A percentile compares a stretch with the other conserved stretches of the same genome.
These are phyloP conservation scores for Phytophthora cryptogea DNA, from an alignment of 352 stramenopile genomes.

Conservation along the genomic window DNA sequence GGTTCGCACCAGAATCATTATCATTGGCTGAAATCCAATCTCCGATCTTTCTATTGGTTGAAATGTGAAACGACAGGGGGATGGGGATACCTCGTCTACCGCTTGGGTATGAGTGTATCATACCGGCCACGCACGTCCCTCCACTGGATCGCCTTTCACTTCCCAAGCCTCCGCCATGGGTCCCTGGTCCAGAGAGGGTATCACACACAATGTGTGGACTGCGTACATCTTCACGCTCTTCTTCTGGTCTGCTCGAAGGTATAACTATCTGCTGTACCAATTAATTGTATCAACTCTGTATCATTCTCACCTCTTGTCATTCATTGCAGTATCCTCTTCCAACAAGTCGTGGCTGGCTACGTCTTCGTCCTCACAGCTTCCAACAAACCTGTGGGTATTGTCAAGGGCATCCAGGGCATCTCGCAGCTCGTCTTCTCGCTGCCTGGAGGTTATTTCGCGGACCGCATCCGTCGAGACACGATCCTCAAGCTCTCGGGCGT, in stretches of 20 bases:
- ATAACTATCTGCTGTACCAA: neutral
- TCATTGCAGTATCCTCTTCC: conserved; percentile 66
- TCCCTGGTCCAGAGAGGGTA: conserved; percentile 22
- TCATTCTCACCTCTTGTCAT: neutral
- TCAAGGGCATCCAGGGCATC: conserved; percentile 85
- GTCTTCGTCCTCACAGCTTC: conserved; percentile 76
- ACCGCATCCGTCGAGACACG: conserved; percentile 67
- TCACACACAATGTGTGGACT: conserved; percentile 64
- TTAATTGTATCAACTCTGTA: neutral
- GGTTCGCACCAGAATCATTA: neutral
- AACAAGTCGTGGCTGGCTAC: conserved; percentile 78
- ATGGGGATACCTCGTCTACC: conserved; percentile 7
- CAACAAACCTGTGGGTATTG: conserved; percentile 78
- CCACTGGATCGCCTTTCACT: conserved; percentile 1
- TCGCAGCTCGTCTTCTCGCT: conserved; percentile 77
- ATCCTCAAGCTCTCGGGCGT: conserved; percentile 65
- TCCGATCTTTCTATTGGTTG: conserved; percentile 1
- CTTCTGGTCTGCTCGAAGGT: conserved; percentile 72
- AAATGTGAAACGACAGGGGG: conserved; percentile 21
- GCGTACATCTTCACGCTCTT: conserved; percentile 80
- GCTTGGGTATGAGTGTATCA: conserved; percentile 22
- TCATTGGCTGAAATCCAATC: conserved; percentile 5
- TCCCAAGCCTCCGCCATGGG: conserved; percentile 17
- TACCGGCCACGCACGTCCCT: neutral
- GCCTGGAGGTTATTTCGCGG: conserved; percentile 68